Evolutionary conservation across 1,139 yeast genomes (phyloP).

Genomic region (Wickerhamomyces sp.): DNA sequence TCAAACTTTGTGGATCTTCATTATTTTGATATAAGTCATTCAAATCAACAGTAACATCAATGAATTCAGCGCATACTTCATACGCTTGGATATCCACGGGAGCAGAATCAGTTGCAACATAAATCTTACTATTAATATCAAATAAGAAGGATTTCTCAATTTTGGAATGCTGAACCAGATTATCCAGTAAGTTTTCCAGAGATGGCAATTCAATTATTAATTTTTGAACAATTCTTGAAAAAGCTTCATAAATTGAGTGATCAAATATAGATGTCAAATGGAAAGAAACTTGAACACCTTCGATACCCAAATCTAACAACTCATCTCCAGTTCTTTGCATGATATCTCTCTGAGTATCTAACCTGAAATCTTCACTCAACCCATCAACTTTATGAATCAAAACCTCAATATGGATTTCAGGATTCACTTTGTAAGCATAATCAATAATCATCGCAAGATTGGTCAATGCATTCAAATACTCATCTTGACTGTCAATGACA

Average conservation of each 20-base stretch:
- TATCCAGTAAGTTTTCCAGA: conserved; percentile 83
- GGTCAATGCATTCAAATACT: conserved; percentile 85
- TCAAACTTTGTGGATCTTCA: conserved; percentile 34
- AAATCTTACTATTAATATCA: conserved; percentile 90
- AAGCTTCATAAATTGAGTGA: conserved; percentile 93
- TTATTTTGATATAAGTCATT: conserved; percentile 61
- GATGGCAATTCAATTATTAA: conserved; percentile 85
- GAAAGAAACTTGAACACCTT: conserved; percentile 87
- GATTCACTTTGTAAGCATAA: conserved; percentile 82
- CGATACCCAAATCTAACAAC: conserved; percentile 80
- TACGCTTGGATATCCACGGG: conserved; percentile 95
- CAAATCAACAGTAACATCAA: conserved; percentile 88
- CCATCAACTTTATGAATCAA: conserved; percentile 95
- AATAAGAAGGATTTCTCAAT: conserved; percentile 91
- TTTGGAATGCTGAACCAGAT: conserved; percentile 82
- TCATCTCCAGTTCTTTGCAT: conserved; percentile 97
- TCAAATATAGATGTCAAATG: conserved; percentile 92
- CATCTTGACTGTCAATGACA: conserved; percentile 94
- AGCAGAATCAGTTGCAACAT: conserved; percentile 92
- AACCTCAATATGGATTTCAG: conserved; percentile 83
- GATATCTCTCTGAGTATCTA: conserved; percentile 93
- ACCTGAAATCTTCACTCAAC: conserved; percentile 83
- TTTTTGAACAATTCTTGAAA: conserved; percentile 88
- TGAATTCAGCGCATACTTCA: conserved; percentile 95
- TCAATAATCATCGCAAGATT: conserved; percentile 86